A percentile compares a stretch with the other conserved stretches of the same genome.
phyloP scores from a whole-genome alignment of 257 asterid genomes.

The Cynanchum wilfordii region DNA sequence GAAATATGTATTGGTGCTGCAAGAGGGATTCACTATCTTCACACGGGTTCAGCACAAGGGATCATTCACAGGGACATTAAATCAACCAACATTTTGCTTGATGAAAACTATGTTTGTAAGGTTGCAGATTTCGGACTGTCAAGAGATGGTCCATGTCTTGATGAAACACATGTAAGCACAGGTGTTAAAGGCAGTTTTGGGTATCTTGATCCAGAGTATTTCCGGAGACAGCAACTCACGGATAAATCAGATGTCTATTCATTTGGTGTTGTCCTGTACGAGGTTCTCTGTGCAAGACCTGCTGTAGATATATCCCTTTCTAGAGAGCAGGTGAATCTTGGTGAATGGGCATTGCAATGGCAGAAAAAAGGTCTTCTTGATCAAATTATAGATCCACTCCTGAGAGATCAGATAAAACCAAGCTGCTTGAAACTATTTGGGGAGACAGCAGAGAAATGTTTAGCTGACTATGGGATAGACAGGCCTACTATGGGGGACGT shows the following conservation, averaged over 20 bases:
- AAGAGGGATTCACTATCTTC: conserved; percentile 73
- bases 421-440: conserved; percentile 40
- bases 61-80: conserved; percentile 75
- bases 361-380: conserved; percentile 52
- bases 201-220: conserved; percentile 71
- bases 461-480: conserved; percentile 66
- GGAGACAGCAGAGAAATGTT: conserved; percentile 70
- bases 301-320: conserved; percentile 51
- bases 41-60: conserved; percentile 77
- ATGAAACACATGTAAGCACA: conserved; percentile 76
- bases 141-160: conserved; percentile 57
- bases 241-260: conserved; percentile 77
- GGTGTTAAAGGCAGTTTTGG: conserved; percentile 85
- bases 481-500: conserved; percentile 80
- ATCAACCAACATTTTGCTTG: conserved; percentile 67
- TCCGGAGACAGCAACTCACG: conserved; percentile 63
- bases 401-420: conserved; percentile 44
- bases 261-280: conserved; percentile 67
- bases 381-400: conserved; percentile 40
- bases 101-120: conserved; percentile 51
- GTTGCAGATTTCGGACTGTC: conserved; percentile 85
- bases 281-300: conserved; percentile 72
- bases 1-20: conserved; percentile 92
- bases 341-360: conserved; percentile 75
- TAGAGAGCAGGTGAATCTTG: conserved; percentile 59